These are phyloP conservation scores for Eremothecium sinecaudum DNA, from an alignment of 1,139 yeast genomes.

Conservation along the genomic window DNA sequence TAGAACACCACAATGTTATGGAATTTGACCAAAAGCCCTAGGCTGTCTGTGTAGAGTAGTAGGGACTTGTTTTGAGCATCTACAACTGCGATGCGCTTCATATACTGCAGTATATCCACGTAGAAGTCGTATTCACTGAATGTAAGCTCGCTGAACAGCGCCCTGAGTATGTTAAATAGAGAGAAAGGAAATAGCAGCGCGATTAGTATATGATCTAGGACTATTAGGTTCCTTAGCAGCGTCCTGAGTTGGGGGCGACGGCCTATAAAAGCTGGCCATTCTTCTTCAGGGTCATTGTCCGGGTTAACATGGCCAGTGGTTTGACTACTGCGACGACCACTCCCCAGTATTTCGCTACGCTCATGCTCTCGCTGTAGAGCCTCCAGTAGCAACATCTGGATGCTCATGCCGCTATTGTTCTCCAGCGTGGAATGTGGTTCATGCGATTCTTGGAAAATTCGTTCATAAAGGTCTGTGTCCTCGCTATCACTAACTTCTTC, in stretches of 20 bases:
- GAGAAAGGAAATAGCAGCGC: slow-evolving; percentile 27
- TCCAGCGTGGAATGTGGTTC: background rate
- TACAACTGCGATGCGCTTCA: slow-evolving; percentile 14
- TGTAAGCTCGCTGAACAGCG: slow-evolving; percentile 25
- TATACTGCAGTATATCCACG: slow-evolving; percentile 18
- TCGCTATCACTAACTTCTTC: too few relatives aligned
- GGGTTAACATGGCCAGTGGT: slow-evolving; percentile 1
- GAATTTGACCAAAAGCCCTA: slow-evolving; percentile 26
- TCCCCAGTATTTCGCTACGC: slow-evolving; percentile 3
- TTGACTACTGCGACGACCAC: too few relatives aligned
- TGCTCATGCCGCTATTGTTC: background rate
- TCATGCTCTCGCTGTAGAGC: slow-evolving; percentile 5
- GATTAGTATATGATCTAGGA: slow-evolving; percentile 25
- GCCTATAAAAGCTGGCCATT: slow-evolving; percentile 17
- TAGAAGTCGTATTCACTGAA: slow-evolving; percentile 25
- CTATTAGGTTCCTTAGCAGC: slow-evolving; percentile 20
- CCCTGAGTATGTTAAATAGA: slow-evolving; percentile 22
- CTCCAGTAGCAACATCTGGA: slow-evolving; percentile 3
- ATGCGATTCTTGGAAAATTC: background rate
- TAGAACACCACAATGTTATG: slow-evolving; percentile 25
- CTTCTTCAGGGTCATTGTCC: background rate
- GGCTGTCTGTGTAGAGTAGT: slow-evolving; percentile 13
- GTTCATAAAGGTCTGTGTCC: background rate
- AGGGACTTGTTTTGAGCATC: slow-evolving; percentile 14
- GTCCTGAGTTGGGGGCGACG: slow-evolving; percentile 21